Conservation (phyloP, 257 asterid genomes). For the Plantago ovata region DNA sequence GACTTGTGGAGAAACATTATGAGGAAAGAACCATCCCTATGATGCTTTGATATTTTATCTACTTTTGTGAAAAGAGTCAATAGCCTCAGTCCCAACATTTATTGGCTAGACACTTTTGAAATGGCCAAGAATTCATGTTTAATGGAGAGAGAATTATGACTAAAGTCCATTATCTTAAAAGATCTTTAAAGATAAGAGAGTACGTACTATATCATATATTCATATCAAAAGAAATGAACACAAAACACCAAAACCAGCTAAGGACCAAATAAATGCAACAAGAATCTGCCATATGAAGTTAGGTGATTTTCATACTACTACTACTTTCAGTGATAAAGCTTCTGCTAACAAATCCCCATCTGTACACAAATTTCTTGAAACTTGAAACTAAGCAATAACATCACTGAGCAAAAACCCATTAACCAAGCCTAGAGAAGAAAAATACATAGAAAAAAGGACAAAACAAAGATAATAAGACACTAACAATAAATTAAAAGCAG, state of each 20-base stretch:
- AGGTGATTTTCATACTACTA: conserved; percentile 14
- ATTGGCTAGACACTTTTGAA: too few species aligned
- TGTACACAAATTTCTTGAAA: conserved; percentile 31
- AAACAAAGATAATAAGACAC: not conserved
- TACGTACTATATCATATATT: too few species aligned
- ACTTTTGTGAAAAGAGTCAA: not conserved
- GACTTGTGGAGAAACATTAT: conserved; percentile 4
- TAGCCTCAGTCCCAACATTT: too few species aligned
- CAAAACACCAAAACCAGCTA: too few species aligned
- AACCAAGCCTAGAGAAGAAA: not conserved
- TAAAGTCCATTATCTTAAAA: too few species aligned
- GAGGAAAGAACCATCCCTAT: conserved; percentile 5
- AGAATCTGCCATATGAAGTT: not conserved
- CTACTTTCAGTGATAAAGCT: conserved; percentile 19
- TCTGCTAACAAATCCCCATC: conserved; percentile 22
- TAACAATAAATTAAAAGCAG: conserved; percentile 14
- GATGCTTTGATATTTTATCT: not conserved
- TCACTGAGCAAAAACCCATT: conserved; percentile 2
- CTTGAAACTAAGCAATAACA: conserved; percentile 16
- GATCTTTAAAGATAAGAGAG: too few species aligned
- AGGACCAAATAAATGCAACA: too few species aligned
- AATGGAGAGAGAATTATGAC: too few species aligned
- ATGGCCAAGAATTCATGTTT: too few species aligned
- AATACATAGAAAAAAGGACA: not conserved
- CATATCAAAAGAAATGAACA: too few species aligned